phyloP scores from a whole-genome alignment of 768 basidiomycete species.

The Chlorophyllum brunneum region DNA sequence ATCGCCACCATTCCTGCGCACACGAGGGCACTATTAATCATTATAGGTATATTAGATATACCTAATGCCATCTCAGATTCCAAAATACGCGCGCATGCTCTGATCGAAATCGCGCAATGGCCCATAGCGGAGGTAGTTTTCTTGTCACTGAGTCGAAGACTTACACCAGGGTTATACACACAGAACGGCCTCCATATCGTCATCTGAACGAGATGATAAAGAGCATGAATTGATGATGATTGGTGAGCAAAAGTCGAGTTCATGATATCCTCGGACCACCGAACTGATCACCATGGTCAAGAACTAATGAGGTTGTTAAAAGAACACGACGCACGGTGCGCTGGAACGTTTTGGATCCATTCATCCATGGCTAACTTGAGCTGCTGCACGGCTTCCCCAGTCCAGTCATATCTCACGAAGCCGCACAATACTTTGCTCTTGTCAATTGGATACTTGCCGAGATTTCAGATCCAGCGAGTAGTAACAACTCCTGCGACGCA shows the following conservation, averaged over 20 bases:
- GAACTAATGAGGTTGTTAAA: not conserved
- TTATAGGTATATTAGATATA: conserved; percentile 33
- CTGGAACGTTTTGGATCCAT: conserved; percentile 69
- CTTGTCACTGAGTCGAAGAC: not conserved
- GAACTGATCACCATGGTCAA: conserved; percentile 12
- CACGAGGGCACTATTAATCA: conserved; percentile 45
- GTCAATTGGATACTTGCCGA: conserved; percentile 80
- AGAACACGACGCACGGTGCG: conserved; percentile 46
- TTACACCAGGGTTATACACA: not conserved
- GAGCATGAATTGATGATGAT: conserved; percentile 51
- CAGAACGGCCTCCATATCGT: conserved; percentile 36
- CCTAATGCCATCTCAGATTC: conserved; percentile 45
- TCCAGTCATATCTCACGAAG: conserved; percentile 48
- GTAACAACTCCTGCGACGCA: conserved; percentile 25
- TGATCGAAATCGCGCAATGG: conserved; percentile 34
- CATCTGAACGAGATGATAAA: conserved; percentile 41
- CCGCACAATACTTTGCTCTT: conserved; percentile 54
- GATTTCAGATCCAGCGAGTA: not conserved
- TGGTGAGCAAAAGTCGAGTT: conserved; percentile 49
- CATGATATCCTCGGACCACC: conserved; percentile 52
- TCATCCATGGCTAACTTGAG: conserved; percentile 67
- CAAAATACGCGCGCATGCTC: conserved; percentile 56
- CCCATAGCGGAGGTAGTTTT: not conserved
- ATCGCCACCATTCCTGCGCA: conserved; percentile 52
- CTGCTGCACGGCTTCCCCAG: conserved; percentile 57